A percentile compares a stretch with the other conserved stretches of the same genome.
phyloP scores from a whole-genome alignment of 306 rosid genomes.

The Ormosia semicastrata region DNA sequence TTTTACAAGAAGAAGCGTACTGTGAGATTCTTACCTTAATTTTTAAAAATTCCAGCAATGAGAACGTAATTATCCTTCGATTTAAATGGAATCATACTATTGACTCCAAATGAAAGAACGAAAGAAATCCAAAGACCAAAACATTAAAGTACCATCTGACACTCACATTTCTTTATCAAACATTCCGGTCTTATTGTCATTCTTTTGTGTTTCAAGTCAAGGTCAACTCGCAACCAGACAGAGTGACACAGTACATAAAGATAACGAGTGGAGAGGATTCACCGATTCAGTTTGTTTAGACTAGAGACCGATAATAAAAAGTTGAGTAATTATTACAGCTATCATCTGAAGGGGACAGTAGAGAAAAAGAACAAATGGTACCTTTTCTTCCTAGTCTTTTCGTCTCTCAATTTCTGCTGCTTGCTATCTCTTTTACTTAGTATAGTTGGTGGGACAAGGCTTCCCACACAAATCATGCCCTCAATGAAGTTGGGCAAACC shows the following conservation, averaged over 20 bases:
- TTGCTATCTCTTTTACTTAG: background rate
- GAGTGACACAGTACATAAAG: background rate
- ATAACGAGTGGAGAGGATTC: background rate
- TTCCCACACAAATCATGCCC: slow-evolving; percentile 38
- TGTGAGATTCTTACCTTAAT: background rate
- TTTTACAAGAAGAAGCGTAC: background rate
- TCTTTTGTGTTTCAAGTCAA: background rate
- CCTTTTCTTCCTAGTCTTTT: slow-evolving; percentile 45
- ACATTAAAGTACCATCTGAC: background rate
- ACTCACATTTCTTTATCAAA: background rate
- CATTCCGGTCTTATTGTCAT: background rate
- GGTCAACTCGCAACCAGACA: slow-evolving; percentile 33
- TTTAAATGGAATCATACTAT: background rate
- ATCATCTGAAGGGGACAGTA: background rate
- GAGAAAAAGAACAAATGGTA: background rate
- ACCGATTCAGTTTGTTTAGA: too few relatives aligned
- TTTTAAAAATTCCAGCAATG: background rate
- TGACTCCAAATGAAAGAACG: background rate
- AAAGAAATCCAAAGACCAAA: background rate
- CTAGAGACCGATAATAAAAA: background rate
- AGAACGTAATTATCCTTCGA: background rate
- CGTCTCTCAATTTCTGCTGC: background rate
- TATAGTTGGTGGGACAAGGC: slow-evolving; percentile 52
- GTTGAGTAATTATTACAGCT: background rate
- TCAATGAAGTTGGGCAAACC: slow-evolving; percentile 46